phyloP scores from a whole-genome alignment of 768 basidiomycete genomes.

The Mycena sanguinolenta region DNA sequence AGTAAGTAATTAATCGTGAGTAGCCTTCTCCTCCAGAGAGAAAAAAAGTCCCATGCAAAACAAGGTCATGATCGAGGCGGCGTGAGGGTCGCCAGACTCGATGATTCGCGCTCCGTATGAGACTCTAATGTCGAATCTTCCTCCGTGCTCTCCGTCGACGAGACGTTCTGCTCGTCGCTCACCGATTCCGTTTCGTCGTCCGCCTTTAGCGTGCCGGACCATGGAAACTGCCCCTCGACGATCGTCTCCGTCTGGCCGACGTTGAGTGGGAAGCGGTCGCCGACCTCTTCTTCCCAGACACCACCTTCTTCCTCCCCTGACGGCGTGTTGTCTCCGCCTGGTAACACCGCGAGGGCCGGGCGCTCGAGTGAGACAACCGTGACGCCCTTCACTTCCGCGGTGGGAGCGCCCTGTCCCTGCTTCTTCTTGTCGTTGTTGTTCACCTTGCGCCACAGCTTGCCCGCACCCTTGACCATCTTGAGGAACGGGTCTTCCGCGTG shows the following conservation, averaged over 20 bases:
- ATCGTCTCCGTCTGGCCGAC: constrained; percentile 35
- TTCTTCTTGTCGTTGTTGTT: constrained; percentile 50
- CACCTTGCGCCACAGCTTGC: constrained; percentile 66
- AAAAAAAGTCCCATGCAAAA: neutral
- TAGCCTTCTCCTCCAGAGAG: neutral
- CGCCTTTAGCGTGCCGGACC: constrained; percentile 24
- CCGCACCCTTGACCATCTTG: constrained; percentile 64
- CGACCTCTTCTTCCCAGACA: constrained; percentile 47
- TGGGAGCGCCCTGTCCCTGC: constrained; percentile 29
- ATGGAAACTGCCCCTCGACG: constrained; percentile 34
- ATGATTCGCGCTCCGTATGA: neutral
- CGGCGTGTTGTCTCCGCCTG: constrained; percentile 23
- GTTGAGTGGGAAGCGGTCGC: constrained; percentile 41
- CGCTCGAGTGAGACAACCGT: constrained; percentile 34
- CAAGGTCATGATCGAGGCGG: neutral
- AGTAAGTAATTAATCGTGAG: neutral
- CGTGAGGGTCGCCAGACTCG: neutral
- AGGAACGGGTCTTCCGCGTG: constrained; percentile 62
- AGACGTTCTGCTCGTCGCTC: constrained; percentile 28
- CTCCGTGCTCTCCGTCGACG: constrained; percentile 31
- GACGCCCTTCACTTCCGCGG: constrained; percentile 14
- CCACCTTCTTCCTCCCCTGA: constrained; percentile 41
- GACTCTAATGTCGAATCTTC: constrained; percentile 11
- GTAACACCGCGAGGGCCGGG: constrained; percentile 35
- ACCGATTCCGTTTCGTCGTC: constrained; percentile 22